phyloP scores from a whole-genome alignment of 768 basidiomycete genomes.

The Scleroderma citrinum region DNA sequence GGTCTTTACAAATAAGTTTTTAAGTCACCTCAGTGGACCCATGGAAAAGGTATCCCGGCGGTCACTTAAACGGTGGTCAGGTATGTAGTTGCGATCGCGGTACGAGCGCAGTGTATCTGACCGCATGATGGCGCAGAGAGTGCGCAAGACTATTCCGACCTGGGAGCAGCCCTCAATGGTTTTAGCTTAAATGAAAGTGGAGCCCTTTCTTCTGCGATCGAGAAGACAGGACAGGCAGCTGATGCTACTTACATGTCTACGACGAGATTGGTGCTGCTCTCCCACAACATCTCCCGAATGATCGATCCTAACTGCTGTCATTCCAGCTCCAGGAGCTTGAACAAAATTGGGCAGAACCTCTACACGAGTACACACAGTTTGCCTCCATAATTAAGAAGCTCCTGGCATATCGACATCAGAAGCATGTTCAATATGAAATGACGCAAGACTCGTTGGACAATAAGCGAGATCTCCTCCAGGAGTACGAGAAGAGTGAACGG shows the following conservation, averaged over 20 bases:
- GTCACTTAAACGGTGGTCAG: conserved; percentile 91
- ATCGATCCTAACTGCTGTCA: conserved; percentile 6
- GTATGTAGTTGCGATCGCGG: conserved; percentile 36
- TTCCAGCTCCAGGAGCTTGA: conserved; percentile 87
- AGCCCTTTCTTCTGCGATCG: conserved; percentile 73
- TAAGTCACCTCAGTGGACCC: conserved; percentile 81
- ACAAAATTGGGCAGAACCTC: conserved; percentile 90
- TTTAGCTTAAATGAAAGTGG: conserved; percentile 85
- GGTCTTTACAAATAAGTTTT: conserved; percentile 92
- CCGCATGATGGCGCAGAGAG: conserved; percentile 43
- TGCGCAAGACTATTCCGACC: conserved; percentile 82
- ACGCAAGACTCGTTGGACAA: conserved; percentile 85
- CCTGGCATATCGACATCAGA: conserved; percentile 92
- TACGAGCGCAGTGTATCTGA: conserved; percentile 1
- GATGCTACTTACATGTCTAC: conserved; percentile 94
- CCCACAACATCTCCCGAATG: conserved; percentile 2
- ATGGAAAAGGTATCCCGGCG: conserved; percentile 97
- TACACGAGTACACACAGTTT: conserved; percentile 95
- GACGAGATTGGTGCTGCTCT: conserved; percentile 64
- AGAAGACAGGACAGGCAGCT: conserved; percentile 95
- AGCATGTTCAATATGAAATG: conserved; percentile 97
- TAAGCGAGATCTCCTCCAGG: conserved; percentile 79
- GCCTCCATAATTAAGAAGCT: conserved; percentile 91
- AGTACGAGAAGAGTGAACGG: conserved; percentile 86
- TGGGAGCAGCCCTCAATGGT: conserved; percentile 88